A percentile compares a stretch with the other conserved stretches of the same genome.
These are phyloP conservation scores for Annulohypoxylon nitens DNA, from an alignment of 495 filamentous ascomycete genomes.

Conservation along the genomic window DNA sequence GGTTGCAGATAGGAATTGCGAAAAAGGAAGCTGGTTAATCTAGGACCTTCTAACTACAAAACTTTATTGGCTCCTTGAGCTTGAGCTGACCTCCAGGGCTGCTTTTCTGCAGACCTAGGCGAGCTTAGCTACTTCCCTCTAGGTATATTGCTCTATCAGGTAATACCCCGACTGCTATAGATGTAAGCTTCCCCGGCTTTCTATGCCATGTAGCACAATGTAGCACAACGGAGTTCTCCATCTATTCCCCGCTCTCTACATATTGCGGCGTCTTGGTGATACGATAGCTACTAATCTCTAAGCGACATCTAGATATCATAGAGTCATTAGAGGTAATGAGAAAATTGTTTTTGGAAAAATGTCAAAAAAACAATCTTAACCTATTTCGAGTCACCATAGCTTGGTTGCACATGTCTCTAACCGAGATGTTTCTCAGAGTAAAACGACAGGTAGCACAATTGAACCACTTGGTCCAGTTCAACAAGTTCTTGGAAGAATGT, in stretches of 20 bases:
- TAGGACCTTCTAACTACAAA: neutral
- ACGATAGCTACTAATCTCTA: slow-evolving; percentile 27
- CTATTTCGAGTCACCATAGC: no score
- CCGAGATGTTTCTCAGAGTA: no score
- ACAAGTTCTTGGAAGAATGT: no score
- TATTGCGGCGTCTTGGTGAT: slow-evolving; percentile 14
- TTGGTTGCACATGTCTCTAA: no score
- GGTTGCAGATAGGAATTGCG: slow-evolving; percentile 20
- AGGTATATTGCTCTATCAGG: slow-evolving; percentile 18
- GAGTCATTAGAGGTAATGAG: neutral
- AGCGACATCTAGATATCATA: neutral
- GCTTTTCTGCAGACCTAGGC: slow-evolving; percentile 7
- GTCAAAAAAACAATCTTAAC: no score
- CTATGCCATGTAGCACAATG: neutral
- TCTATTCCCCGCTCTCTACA: slow-evolving; percentile 20
- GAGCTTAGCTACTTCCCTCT: neutral
- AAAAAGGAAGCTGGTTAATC: slow-evolving; percentile 43
- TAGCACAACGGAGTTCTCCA: slow-evolving; percentile 29
- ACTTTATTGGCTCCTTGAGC: slow-evolving; percentile 26
- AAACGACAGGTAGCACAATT: no score
- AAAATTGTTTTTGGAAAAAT: no score
- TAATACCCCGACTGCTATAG: slow-evolving; percentile 29
- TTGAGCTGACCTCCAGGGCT: slow-evolving; percentile 7
- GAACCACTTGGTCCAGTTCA: no score
- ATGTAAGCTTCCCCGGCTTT: slow-evolving; percentile 2